Base-by-base conservation (phyloP, 2,329 filamentous ascomycete species). In the Penicillium sp. region DNA sequence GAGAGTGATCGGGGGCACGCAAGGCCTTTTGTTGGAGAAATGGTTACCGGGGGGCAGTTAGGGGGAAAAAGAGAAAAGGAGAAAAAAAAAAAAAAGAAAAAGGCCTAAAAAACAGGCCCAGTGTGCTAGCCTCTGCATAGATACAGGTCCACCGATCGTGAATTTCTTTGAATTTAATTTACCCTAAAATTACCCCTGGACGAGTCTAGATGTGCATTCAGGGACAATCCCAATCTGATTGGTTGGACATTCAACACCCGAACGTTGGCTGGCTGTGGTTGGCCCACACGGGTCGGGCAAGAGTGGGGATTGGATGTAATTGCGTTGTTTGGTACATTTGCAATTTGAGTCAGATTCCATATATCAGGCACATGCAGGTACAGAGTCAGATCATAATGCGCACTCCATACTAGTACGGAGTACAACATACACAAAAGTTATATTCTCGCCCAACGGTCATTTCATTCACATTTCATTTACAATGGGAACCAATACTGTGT, bases 21-120 rank as follows among this genome's bases (percentile, higher is more conserved):
- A 61, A 59, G 58, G 62, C 61, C 64, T 65, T 66, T 66, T 66
- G 62, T 59, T 64, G 44, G 59, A 63, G 49, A 58, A 61, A 58
- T 55, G 22, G 52, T 38, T 50, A 49, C 52, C 32, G 38, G 38
- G 52, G 52, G 51, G 56, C 46, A 49, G 58, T 60, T 60, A 56
- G 57, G 60, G 58, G 58, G 24, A 8, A 48, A 53, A 51, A 46
- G 34, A 24, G 31, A 59, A 53, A 59, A 54, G 54, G 44, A 51
- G 35, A 10, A 10, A 29, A 46, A 58, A 52, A 57, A 57, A 40
- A 40, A 34, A 10, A 10, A 29, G 44, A 58, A 52, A 57, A 57
- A 40, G 43, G 31, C 37, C 42, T n/a, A 39, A 40, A 48, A 18
- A 45, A 49, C n/a, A 16, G 46, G 32, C 50, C 24, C 10, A 53